phyloP scores from a whole-genome alignment of 1,284 basidiomycete species.

The Termitomyces sp. region DNA sequence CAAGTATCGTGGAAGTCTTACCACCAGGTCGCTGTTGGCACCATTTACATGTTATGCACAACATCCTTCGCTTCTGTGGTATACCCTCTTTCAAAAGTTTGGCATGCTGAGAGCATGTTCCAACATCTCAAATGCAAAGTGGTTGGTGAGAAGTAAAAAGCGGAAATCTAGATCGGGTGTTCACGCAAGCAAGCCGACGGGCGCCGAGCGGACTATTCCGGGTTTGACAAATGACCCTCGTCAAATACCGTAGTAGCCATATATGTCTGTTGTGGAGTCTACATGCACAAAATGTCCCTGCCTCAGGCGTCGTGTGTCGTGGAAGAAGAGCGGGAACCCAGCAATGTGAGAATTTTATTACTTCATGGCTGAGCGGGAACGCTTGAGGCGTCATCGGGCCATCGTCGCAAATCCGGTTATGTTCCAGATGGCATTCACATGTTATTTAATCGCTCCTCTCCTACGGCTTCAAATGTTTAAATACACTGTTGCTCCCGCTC shows the following conservation, averaged over 20 bases:
- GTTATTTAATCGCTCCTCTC: slow-evolving; percentile 12
- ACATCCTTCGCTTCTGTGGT: too few relatives aligned
- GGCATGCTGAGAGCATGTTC: too few relatives aligned
- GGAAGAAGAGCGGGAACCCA: slow-evolving; percentile 21
- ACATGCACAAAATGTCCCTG: background rate
- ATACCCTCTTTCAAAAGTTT: too few relatives aligned
- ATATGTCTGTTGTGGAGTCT: background rate
- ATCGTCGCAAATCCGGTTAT: slow-evolving; percentile 17
- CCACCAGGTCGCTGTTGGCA: background rate
- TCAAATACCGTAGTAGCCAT: background rate
- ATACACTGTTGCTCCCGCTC: slow-evolving; percentile 1
- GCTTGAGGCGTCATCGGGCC: slow-evolving; percentile 6
- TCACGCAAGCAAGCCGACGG: background rate
- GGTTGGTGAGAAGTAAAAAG: too few relatives aligned
- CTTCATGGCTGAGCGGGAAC: slow-evolving; percentile 7
- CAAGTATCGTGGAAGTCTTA: background rate
- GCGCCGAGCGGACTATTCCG: background rate
- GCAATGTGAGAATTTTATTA: slow-evolving; percentile 13
- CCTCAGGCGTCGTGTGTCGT: background rate
- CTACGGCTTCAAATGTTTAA: slow-evolving; percentile 6
- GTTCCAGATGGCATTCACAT: slow-evolving; percentile 28
- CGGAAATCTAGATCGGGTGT: too few relatives aligned
- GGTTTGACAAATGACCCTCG: background rate
- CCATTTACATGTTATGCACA: background rate
- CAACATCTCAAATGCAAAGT: too few relatives aligned